Evolutionary conservation across 2,329 filamentous ascomycete species (phyloP).

Genomic region (Fusarium mangiferae): DNA sequence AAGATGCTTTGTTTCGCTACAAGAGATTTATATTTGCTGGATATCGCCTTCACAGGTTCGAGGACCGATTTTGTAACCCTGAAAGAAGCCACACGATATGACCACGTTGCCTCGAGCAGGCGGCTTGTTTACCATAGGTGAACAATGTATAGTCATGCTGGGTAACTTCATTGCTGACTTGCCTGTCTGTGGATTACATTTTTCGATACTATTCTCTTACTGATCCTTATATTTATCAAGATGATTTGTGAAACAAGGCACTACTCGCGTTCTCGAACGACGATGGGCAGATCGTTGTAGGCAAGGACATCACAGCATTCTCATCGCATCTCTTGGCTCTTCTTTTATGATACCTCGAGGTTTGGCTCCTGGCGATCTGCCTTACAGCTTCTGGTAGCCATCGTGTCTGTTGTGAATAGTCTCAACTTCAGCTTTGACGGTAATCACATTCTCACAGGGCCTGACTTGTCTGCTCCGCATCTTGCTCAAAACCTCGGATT

Average conservation of each 20-base stretch:
- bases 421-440: not conserved
- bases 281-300: not conserved
- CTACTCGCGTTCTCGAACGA: not conserved
- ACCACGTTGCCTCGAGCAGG: not conserved
- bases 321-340: not conserved
- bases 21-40: not conserved
- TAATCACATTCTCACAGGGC: not conserved
- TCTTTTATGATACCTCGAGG: not conserved
- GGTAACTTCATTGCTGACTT: not conserved
- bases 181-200: not conserved
- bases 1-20: not conserved
- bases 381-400: not conserved
- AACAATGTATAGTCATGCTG: not conserved
- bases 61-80: too few species aligned
- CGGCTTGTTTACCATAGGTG: not conserved
- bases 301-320: not conserved
- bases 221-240: not conserved
- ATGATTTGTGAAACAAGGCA: not conserved
- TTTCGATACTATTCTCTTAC: not conserved
- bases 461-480: not conserved
- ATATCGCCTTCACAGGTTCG: not conserved
- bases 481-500: not conserved
- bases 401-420: not conserved
- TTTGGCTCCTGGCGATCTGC: not conserved
- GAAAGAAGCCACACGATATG: not conserved